These are phyloP conservation scores for Penicillium crystallinum DNA, from an alignment of 495 filamentous ascomycete genomes.

Conservation along the genomic window DNA sequence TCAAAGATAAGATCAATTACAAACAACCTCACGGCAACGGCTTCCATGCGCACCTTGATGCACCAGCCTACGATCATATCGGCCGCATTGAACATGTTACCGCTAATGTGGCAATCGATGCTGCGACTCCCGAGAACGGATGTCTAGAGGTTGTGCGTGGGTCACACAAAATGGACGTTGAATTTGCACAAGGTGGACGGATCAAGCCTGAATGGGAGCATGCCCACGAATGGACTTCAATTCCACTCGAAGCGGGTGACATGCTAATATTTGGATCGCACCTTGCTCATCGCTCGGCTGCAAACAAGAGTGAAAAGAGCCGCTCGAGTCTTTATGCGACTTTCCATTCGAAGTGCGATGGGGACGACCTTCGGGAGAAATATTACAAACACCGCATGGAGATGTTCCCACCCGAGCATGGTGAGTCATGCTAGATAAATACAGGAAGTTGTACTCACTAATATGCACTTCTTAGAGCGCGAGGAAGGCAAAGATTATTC, in stretches of 20 bases:
- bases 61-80: no score
- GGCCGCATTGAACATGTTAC: no score
- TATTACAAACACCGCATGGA: slow-evolving; percentile 39
- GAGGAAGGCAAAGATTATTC: slow-evolving; percentile 31
- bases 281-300: slow-evolving; percentile 36
- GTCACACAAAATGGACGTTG: no score
- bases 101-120: no score
- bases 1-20: no score
- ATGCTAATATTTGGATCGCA: slow-evolving; percentile 40
- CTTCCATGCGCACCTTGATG: no score
- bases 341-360: slow-evolving; percentile 36
- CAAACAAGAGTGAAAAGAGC: slow-evolving; percentile 29
- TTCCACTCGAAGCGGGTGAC: slow-evolving; percentile 35
- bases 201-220: slow-evolving; percentile 33
- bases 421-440: slow-evolving; percentile 6
- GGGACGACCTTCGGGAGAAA: slow-evolving; percentile 29
- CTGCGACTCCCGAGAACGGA: no score
- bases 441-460: background rate
- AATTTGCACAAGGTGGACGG: slow-evolving; percentile 29
- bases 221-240: slow-evolving; percentile 30
- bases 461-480: slow-evolving; percentile 18
- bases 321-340: slow-evolving; percentile 40
- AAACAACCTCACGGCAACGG: no score
- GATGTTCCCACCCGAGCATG: slow-evolving; percentile 38
- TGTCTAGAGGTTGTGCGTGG: no score